Base-by-base conservation (phyloP, 495 filamentous ascomycete species). In the Poronia punctata region DNA sequence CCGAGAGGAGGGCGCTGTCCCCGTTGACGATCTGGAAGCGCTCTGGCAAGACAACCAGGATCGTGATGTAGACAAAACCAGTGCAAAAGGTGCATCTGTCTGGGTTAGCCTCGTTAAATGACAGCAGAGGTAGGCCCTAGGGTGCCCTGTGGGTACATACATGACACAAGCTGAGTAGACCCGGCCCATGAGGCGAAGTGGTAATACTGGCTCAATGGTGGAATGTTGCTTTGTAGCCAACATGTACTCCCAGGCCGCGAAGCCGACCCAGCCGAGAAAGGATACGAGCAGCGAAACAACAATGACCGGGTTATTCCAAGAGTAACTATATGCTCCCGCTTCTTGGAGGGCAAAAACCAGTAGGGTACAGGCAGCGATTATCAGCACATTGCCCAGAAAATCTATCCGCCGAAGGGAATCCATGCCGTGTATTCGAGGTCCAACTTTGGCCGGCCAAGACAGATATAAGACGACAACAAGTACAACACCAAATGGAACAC, bases 311-410 rank as follows among this genome's bases (percentile, higher is more conserved):
- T 59, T 66, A 12, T 61, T 57, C 72, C 71, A 76, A 23, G 49
- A 42, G 51, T 66, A 67, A 2, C 59, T 61, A 8, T 59, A 56
- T 1, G 65, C 54, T 0, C 76, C 76, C 7, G 61, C 71, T 49
- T 83, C 70, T 40, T 83, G 74, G 18, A 83, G 61, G 1, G 71
- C 62, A 39, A 79, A 74, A 1, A 82, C 66, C 0, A 79, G 50
- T 7, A 84, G 59, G 11, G 77, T 63, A 2, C 76, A 75, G 16
- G 68, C 71, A 0, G 65, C 54, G 15, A 82, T 63, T 3, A 78
- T 57, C 4, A 81, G 46, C 8, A 72, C 19, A 15, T 70, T 70
- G 8, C 80, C 79, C 12, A 78, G n/a, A 23, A 78, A 67, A 54
- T 84, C 79, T 11, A 82, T 63, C 33, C 62, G 62, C 19, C 53